Percentiles rank a stretch among this genome's conserved stretches.
These are phyloP conservation scores for Tetrapisispora iriomotensis DNA, from an alignment of 805 yeast species.

Conservation along the genomic window DNA sequence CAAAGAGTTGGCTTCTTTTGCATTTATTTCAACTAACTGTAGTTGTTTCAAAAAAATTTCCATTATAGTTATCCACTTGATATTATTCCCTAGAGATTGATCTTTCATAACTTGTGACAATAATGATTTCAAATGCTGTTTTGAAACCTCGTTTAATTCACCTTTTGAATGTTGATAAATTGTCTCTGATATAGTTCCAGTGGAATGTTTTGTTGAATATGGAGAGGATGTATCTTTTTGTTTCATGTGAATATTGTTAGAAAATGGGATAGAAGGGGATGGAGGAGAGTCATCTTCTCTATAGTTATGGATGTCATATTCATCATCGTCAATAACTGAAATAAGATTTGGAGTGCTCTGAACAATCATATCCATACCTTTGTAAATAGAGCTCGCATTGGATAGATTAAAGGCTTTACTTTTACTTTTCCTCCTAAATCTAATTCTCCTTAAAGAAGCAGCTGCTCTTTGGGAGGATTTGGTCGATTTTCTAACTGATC, in stretches of 20 bases:
- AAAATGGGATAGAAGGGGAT: conserved; percentile 5
- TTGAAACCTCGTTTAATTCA: conserved; percentile 31
- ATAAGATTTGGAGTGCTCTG: conserved; percentile 28
- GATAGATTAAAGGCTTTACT: conserved; percentile 30
- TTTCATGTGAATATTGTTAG: conserved; percentile 11
- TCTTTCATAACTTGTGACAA: conserved; percentile 53
- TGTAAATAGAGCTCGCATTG: conserved; percentile 18
- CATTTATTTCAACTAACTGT: conserved; percentile 49
- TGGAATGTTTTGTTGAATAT: conserved; percentile 5
- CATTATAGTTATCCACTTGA: conserved; percentile 52
- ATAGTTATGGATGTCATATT: conserved; percentile 2
- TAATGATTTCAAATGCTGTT: conserved; percentile 39
- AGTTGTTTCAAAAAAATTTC: conserved; percentile 43
- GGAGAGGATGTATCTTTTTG: not conserved
- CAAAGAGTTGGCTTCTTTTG: conserved; percentile 57
- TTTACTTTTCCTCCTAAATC: conserved; percentile 47
- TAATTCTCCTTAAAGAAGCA: conserved; percentile 53
- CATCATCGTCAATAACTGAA: conserved; percentile 17
- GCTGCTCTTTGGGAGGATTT: conserved; percentile 55
- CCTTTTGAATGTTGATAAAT: conserved; percentile 13
- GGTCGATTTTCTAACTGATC: conserved; percentile 31
- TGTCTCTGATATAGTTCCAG: conserved; percentile 15
- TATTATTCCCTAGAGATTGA: conserved; percentile 38
- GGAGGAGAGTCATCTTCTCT: not conserved
- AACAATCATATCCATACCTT: conserved; percentile 17